Evolutionary conservation across 345 rosid genomes (phyloP).

Genomic region (Eucalyptus marginata): DNA sequence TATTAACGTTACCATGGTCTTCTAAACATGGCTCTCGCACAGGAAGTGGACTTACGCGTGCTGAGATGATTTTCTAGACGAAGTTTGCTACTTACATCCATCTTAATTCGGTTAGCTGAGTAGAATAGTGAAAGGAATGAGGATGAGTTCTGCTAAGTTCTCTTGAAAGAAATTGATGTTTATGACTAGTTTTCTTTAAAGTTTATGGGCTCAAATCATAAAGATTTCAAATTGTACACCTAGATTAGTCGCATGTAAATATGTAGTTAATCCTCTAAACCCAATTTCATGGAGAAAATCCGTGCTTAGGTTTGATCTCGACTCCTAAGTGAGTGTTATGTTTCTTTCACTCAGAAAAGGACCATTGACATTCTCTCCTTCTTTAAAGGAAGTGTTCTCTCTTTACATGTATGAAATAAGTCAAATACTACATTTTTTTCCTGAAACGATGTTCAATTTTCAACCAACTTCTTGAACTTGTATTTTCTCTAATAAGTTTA

Average conservation of each 20-base stretch:
- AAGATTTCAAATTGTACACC: neutral
- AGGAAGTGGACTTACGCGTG: neutral
- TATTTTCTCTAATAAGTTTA: neutral
- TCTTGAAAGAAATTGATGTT: neutral
- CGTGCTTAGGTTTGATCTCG: neutral
- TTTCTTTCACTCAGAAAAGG: neutral
- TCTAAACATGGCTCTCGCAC: neutral
- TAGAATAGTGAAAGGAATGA: neutral
- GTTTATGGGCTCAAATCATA: neutral
- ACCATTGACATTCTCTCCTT: neutral
- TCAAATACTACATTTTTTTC: neutral
- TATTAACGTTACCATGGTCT: neutral
- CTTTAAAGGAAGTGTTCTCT: neutral
- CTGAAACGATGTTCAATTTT: neutral
- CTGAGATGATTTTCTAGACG: neutral
- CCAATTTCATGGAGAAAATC: neutral
- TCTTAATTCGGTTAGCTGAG: neutral
- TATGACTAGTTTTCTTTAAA: neutral
- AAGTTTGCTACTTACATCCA: neutral
- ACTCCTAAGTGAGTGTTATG: neutral
- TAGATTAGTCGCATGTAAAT: neutral
- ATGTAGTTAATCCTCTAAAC: neutral
- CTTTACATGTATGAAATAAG: neutral
- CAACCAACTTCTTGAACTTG: neutral
- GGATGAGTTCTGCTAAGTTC: neutral